These are phyloP conservation scores for Paracoccidioides lutzii DNA, from an alignment of 2,329 filamentous ascomycete genomes.

Conservation along the genomic window DNA sequence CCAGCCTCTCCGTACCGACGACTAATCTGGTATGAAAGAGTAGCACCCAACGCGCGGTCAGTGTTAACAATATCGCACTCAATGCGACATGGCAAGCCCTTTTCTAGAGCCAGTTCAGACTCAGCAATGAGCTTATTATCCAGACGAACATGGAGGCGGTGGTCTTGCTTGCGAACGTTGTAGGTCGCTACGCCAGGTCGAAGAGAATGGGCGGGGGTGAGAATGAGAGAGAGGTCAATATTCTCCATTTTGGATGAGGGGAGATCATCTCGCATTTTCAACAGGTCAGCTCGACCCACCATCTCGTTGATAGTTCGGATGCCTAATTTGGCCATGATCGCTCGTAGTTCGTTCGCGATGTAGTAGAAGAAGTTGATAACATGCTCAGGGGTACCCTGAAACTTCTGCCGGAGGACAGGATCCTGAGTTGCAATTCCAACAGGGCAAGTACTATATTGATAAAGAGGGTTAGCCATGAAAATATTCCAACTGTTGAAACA, in stretches of 20 bases:
- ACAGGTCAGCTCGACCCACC: conserved; percentile 80
- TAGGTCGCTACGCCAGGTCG: conserved; percentile 90
- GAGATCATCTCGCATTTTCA: conserved; percentile 79
- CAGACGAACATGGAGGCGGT: conserved; percentile 79
- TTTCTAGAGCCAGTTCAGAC: conserved; percentile 86
- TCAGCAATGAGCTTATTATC: conserved; percentile 97
- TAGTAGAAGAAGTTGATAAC: conserved; percentile 99
- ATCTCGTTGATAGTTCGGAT: conserved; percentile 96
- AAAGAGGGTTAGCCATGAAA: conserved; percentile 16
- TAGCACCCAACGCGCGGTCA: conserved; percentile 84
- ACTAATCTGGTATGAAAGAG: conserved; percentile 89
- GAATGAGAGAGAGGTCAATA: conserved; percentile 81
- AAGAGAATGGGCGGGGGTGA: conserved; percentile 91
- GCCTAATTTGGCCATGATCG: conserved; percentile 92
- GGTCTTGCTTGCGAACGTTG: conserved; percentile 96
- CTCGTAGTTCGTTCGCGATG: conserved; percentile 84
- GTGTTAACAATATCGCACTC: conserved; percentile 97
- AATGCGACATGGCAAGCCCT: conserved; percentile 81
- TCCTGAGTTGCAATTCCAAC: conserved; percentile 95
- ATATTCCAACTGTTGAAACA: too few relatives aligned
- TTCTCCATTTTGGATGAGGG: conserved; percentile 81
- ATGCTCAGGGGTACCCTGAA: conserved; percentile 82
- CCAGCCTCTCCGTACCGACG: conserved; percentile 83
- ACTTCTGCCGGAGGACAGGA: conserved; percentile 87
- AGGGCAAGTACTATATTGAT: conserved; percentile 58